phyloP scores from a whole-genome alignment of 306 rosid genomes.

The Potentilla sterilis region DNA sequence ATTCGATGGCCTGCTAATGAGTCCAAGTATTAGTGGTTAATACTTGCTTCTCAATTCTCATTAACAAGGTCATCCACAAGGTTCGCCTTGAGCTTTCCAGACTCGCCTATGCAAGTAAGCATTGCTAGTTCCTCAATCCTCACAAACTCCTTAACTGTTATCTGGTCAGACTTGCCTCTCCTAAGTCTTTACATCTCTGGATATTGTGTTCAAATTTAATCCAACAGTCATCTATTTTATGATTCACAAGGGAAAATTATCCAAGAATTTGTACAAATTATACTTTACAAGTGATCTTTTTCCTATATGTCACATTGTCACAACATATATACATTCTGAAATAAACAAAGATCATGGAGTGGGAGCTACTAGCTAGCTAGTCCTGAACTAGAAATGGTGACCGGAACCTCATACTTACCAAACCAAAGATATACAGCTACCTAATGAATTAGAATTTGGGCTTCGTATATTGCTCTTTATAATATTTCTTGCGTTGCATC shows the following conservation, averaged over 20 bases:
- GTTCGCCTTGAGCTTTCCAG: too few species aligned
- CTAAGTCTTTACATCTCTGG: too few species aligned
- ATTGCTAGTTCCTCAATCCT: too few species aligned
- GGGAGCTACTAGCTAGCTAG: neutral
- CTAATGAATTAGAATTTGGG: neutral
- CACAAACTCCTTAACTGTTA: too few species aligned
- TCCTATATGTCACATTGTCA: neutral
- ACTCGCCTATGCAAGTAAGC: too few species aligned
- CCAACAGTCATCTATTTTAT: too few species aligned
- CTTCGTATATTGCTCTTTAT: neutral
- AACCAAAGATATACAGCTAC: neutral
- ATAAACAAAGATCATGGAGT: neutral
- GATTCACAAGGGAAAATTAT: too few species aligned
- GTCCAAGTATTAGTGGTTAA: neutral
- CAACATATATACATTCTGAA: neutral
- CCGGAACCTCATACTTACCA: neutral
- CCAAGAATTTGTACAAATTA: too few species aligned
- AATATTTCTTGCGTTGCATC: neutral
- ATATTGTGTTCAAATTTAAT: too few species aligned
- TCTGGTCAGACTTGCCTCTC: too few species aligned
- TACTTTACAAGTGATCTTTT: neutral
- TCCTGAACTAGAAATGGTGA: neutral
- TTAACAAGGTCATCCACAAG: neutral
- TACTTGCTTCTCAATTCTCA: neutral
- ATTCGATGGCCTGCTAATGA: neutral